Evolutionary conservation across 2,329 filamentous ascomycete genomes (phyloP), one percentile per base, ranked within the genome.

Genomic region (Sporothrix dimorphospora): DNA sequence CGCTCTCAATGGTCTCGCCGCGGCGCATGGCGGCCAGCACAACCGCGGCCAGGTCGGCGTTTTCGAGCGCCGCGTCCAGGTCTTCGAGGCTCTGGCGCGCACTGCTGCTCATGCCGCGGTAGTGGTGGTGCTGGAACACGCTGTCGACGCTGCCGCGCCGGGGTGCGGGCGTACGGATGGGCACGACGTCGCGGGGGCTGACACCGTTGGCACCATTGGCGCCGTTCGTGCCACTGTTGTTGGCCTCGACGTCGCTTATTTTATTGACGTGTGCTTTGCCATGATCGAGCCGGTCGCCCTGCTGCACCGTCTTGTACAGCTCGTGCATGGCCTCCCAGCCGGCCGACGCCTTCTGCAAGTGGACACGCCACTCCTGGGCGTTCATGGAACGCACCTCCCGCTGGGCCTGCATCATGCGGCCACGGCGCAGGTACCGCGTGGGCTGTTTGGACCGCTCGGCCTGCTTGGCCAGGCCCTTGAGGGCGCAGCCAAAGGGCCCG

Each of bases 401-500:
- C 73, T 86, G 85, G 0, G 88, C 89, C 76, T 91, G 88, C 0
- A 84, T 79, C 34, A 91, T 89, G 4, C 89, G 84, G 1, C 87
- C 88, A 30, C 85, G 83, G 0, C 89, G 85, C 16, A 91, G 81
- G 71, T 85, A 85, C 27, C 82, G 82, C 1, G 84, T 82, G 0
- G 89, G 88, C 73, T 86, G 85, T 71, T 83, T 84, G 11, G 82
- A 79, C 47, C 89, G 85, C 73, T 85, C 82, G 1, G 84, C 79
- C 77, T 92, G 87, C 75, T 90, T 90, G 42, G 88, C 84, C 0
- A 91, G 78, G 0, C 90, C 90, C 77, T 92, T 91, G 74, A 91
- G 82, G 0, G 87, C 85, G 75, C 89, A 92, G 0, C 88, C 89
- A 2, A 89, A 75, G 0, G 89, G 88, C 0, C 89, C 88, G 1